A percentile compares a stretch with the other conserved stretches of the same genome.
Evolutionary conservation across 257 asterid species (phyloP).

Genomic region (Fraxinus cuspidata): DNA sequence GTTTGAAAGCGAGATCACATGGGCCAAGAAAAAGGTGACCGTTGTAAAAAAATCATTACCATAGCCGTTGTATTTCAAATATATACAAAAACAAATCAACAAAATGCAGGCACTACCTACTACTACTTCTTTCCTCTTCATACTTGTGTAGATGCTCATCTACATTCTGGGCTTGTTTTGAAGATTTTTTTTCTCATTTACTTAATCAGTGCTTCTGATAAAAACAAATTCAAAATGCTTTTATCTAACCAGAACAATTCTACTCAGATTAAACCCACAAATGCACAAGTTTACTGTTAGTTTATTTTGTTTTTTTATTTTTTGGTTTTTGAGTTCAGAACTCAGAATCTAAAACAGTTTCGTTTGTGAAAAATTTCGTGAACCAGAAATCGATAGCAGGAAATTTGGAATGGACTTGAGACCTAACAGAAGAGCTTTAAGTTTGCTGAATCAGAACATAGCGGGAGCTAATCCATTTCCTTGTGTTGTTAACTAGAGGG

Average conservation of each 20-base stretch:
- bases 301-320: not conserved
- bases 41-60: conserved; percentile 45
- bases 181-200: not conserved
- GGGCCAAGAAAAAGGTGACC: conserved; percentile 57
- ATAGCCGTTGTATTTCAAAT: conserved; percentile 75
- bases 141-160: conserved; percentile 21
- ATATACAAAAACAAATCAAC: too few species aligned
- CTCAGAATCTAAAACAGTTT: not conserved
- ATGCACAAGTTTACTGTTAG: conserved; percentile 49
- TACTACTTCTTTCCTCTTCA: conserved; percentile 23
- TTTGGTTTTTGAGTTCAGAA: not conserved
- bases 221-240: conserved; percentile 39
- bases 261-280: conserved; percentile 41
- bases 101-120: conserved; percentile 29
- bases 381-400: conserved; percentile 45
- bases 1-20: conserved; percentile 57
- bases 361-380: conserved; percentile 37
- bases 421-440: conserved; percentile 59
- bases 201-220: conserved; percentile 13
- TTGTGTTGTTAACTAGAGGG: conserved; percentile 58
- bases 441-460: conserved; percentile 62
- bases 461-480: conserved; percentile 43
- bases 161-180: conserved; percentile 10
- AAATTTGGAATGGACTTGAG: conserved; percentile 64
- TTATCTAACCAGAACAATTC: conserved; percentile 55